A percentile compares a stretch with the other conserved stretches of the same genome.
Evolutionary conservation across 345 rosid species (phyloP).

Genomic region (Eutrema japonicum): DNA sequence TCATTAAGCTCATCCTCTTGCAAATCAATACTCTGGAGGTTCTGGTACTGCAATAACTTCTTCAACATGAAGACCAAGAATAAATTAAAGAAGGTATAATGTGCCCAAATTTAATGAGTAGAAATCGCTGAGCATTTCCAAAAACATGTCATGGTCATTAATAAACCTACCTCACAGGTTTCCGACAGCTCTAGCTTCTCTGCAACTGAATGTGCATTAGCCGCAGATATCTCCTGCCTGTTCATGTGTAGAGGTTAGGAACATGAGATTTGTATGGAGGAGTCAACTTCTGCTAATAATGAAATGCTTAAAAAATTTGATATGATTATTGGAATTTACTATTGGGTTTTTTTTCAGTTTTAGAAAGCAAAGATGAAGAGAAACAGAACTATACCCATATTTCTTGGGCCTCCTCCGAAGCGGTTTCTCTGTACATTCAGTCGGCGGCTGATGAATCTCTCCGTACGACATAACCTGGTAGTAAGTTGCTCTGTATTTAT

Average conservation of each 20-base stretch:
- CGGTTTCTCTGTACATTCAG: conserved; percentile 33
- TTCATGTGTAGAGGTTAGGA: conserved; percentile 10
- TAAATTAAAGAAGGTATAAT: background rate
- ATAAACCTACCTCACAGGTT: conserved; percentile 38
- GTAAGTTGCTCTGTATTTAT: conserved; percentile 77
- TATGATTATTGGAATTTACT: background rate
- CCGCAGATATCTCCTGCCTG: conserved; percentile 23
- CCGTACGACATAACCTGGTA: conserved; percentile 66
- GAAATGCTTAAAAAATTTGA: background rate
- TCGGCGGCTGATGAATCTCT: conserved; percentile 45
- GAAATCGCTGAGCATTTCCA: conserved; percentile 3
- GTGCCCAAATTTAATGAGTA: background rate
- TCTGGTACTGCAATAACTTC: conserved; percentile 51
- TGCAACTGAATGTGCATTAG: conserved; percentile 28
- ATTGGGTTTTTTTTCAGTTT: background rate
- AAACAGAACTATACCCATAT: conserved; percentile 30
- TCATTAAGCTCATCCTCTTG: conserved; percentile 37
- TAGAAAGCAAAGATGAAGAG: background rate
- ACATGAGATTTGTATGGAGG: background rate
- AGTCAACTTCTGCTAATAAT: too few relatives aligned
- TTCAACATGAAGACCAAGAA: conserved; percentile 20
- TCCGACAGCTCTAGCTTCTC: conserved; percentile 34
- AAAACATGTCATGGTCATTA: background rate
- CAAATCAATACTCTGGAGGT: conserved; percentile 52
- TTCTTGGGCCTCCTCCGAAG: conserved; percentile 8